Evolutionary conservation across 2,329 filamentous ascomycete genomes (phyloP), one percentile per base, ranked within the genome.

Genomic region (Fusarium nodosum): DNA sequence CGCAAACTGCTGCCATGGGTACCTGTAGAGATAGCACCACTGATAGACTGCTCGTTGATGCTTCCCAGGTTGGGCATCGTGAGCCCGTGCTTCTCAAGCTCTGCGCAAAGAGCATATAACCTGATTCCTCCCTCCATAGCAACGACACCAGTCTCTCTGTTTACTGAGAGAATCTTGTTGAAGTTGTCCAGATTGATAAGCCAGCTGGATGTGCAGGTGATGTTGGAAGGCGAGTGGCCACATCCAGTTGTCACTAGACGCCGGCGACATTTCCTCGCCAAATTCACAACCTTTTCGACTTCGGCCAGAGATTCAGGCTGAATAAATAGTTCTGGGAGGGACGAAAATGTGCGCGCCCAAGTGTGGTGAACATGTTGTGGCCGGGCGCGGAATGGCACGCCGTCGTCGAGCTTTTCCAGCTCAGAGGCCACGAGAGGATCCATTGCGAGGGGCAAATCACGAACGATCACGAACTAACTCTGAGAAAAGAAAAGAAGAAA

Each of bases 171-270:
- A 31, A 98, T 86, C 56, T 87, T 84, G 76, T 88, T 89, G 81
- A 93, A 93, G 69, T 91, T 86, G 83, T 99, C 96, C 65, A 99
- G 88, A 78, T 97, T 98, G 72, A 98, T 84, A 77, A 97, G 90
- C 96, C 96, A 98, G 68, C 92, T 93, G 18, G 93, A 96, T 7
- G 94, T 97, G 81, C 93, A 97, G 7, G 95, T 98, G 44, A 99
- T 82, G 76, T 95, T 91, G 69, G 92, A 97, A 10, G 95, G 96
- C 56, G 94, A 97, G 82, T 99, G 95, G 58, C 90, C 93, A 74
- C 92, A 95, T 63, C 96, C 95, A n/a, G 94, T 91, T 8, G 92
- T 92, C 36, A 94, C 91, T 62, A 99, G 82, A 64, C 94, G 91
- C 47, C 93, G 90, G 42, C 94, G 89, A 80, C 92, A 96, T 81